phyloP scores from a whole-genome alignment of 2,329 filamentous ascomycete species.

The Plectosphaerella sp. region DNA sequence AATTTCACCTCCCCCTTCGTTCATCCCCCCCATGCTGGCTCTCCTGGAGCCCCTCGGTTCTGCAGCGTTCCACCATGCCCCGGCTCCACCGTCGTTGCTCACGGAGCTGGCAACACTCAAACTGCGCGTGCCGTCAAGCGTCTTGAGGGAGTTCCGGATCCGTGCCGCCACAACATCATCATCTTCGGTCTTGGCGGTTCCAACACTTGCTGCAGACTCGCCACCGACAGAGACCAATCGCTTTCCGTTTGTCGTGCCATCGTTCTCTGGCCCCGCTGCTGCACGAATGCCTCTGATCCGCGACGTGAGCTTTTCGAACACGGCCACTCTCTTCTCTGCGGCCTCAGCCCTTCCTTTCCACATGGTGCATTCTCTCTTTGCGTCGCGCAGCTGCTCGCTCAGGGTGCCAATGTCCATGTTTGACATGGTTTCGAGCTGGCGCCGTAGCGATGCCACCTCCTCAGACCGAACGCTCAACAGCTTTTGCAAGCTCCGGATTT shows the following conservation, averaged over 20 bases:
- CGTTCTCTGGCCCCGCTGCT: not conserved
- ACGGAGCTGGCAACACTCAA: not conserved
- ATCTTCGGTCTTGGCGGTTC: conserved; percentile 4
- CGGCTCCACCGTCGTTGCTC: conserved; percentile 7
- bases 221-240: not conserved
- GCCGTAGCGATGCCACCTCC: conserved; percentile 38
- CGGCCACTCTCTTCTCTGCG: conserved; percentile 47
- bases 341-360: conserved; percentile 54
- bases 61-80: conserved; percentile 10
- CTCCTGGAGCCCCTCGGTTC: not conserved
- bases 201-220: not conserved
- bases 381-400: conserved; percentile 41
- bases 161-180: not conserved
- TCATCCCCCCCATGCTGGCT: not conserved
- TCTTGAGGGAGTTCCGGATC: conserved; percentile 5
- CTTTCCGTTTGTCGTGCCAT: not conserved
- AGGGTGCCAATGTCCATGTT: conserved; percentile 39
- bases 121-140: not conserved
- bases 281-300: conserved; percentile 25
- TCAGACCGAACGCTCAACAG: conserved; percentile 41
- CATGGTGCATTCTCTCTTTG: conserved; percentile 34
- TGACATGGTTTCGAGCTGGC: conserved; percentile 39
- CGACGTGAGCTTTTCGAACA: conserved; percentile 39
- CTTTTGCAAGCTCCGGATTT: conserved; percentile 44
- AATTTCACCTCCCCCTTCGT: not conserved